These are phyloP conservation scores for Ballota nigra DNA, from an alignment of 257 asterid species.

Conservation along the genomic window DNA sequence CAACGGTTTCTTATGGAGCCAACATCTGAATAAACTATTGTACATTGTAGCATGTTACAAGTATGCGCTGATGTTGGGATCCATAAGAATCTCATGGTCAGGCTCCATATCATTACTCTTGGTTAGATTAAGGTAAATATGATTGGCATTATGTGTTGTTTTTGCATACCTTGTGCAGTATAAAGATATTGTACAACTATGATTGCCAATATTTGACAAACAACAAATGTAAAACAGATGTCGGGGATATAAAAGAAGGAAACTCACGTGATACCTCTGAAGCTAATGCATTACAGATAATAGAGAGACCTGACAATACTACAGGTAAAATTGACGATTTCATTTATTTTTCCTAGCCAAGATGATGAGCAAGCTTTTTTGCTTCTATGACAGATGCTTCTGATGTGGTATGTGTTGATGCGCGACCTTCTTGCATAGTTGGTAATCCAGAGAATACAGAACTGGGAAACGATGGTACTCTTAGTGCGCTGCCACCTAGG, in stretches of 20 bases:
- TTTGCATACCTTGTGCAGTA: not conserved
- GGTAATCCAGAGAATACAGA: conserved; percentile 38
- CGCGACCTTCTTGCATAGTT: conserved; percentile 26
- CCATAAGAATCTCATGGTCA: no score
- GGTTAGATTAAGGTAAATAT: not conserved
- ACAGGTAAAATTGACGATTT: conserved; percentile 30
- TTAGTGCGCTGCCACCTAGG: conserved; percentile 28
- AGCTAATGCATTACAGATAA: conserved; percentile 18
- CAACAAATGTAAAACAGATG: conserved; percentile 18
- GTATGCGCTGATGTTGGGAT: not conserved
- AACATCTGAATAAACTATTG: no score
- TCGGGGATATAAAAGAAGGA: conserved; percentile 11
- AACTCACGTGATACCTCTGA: conserved; percentile 13
- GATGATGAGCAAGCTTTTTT: not conserved
- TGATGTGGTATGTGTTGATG: conserved; percentile 13
- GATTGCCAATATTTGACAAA: conserved; percentile 14
- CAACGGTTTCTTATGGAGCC: not conserved
- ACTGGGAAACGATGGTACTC: conserved; percentile 43
- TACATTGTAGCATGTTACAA: no score
- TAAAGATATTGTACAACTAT: not conserved
- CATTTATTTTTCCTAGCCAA: conserved; percentile 1
- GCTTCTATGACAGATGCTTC: conserved; percentile 26
- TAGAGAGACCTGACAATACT: conserved; percentile 7
- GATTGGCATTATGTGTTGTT: not conserved
- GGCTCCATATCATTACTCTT: not conserved